phyloP scores from a whole-genome alignment of 1,139 yeast species.

The Suhomyces maxii region DNA sequence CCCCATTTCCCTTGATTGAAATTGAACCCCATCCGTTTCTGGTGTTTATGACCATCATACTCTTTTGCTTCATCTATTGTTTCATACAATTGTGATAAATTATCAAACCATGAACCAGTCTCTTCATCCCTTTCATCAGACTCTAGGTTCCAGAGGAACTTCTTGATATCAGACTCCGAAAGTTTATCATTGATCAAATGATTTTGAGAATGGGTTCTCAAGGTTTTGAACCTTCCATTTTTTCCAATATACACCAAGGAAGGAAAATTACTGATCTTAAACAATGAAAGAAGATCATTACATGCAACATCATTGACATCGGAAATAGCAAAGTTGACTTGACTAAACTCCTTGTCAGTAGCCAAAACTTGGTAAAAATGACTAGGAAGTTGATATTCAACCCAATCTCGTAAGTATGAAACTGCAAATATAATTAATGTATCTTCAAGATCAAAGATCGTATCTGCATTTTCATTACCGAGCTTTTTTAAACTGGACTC shows the following conservation, averaged over 20 bases:
- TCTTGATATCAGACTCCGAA: conserved; percentile 19
- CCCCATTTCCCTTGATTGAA: conserved; percentile 12
- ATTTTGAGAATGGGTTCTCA: conserved; percentile 29
- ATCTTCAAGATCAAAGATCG: conserved; percentile 11
- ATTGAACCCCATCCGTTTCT: conserved; percentile 23
- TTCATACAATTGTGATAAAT: conserved; percentile 13
- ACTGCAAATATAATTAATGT: conserved; percentile 30
- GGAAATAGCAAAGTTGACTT: conserved; percentile 25
- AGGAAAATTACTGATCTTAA: conserved; percentile 36
- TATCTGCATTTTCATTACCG: conserved; percentile 9
- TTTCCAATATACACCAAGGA: conserved; percentile 29
- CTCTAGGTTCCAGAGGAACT: conserved; percentile 23
- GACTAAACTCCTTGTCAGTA: conserved; percentile 7
- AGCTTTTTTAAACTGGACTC: conserved; percentile 15
- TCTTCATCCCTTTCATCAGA: conserved; percentile 13
- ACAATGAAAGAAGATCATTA: conserved; percentile 23
- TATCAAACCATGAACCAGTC: conserved; percentile 20
- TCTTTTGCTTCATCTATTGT: conserved; percentile 12
- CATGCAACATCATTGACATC: conserved; percentile 24
- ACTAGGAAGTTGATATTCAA: conserved; percentile 29
- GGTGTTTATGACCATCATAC: conserved; percentile 14
- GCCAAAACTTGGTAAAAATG: conserved; percentile 39
- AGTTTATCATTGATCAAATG: conserved; percentile 22
- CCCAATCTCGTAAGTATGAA: conserved; percentile 31
- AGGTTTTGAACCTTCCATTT: conserved; percentile 24